Conservation (phyloP, 176 grass and related monocot species). For the Oryza officinalis region DNA sequence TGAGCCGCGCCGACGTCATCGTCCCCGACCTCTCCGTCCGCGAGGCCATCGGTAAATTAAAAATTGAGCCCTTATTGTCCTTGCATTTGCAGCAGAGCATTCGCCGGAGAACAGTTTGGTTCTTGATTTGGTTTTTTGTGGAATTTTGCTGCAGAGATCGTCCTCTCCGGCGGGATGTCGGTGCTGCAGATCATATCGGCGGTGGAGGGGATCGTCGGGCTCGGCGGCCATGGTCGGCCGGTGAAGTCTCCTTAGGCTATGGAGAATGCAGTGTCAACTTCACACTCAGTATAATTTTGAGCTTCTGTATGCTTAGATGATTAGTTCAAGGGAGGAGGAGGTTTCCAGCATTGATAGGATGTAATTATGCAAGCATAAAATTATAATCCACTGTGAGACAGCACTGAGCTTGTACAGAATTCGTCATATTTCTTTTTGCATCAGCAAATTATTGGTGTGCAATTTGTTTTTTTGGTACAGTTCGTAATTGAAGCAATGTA, state of each 20-base stretch:
- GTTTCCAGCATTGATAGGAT: not conserved
- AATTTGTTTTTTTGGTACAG: not conserved
- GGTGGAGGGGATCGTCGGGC: conserved; percentile 30
- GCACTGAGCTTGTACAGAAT: not conserved
- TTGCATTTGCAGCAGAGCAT: too few species aligned
- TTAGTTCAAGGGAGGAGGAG: not conserved
- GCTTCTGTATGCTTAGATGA: not conserved
- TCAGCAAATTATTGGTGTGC: not conserved
- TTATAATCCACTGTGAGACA: not conserved
- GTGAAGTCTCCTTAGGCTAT: not conserved
- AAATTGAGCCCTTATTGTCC: not conserved
- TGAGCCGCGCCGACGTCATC: conserved; percentile 62
- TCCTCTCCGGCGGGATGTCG: conserved; percentile 82
- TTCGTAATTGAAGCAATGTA: not conserved
- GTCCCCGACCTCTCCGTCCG: conserved; percentile 63
- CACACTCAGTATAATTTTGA: not conserved
- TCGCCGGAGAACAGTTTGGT: too few species aligned
- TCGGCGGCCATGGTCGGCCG: conserved; percentile 31
- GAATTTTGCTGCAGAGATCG: conserved; percentile 43
- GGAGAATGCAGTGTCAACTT: not conserved
- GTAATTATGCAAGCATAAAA: too few species aligned
- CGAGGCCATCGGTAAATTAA: conserved; percentile 65
- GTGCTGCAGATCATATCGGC: conserved; percentile 57
- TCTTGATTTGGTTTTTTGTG: not conserved
- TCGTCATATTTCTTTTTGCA: not conserved